Base-by-base conservation (phyloP, 2,329 filamentous ascomycete species). In the Apiospora koreana region DNA sequence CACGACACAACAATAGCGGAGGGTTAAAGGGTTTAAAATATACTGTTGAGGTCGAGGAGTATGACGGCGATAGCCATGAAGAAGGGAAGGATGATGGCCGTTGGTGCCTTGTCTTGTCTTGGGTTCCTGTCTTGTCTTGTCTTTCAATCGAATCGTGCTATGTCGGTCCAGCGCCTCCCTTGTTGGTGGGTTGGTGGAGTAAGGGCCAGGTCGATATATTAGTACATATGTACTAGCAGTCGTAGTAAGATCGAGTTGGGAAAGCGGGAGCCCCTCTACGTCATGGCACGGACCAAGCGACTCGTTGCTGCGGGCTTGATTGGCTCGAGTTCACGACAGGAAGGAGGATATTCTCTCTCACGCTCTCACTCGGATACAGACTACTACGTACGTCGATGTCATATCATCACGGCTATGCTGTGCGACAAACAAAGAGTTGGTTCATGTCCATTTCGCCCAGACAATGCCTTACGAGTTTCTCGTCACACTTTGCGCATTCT, bases 281-380 rank as follows among this genome's bases (percentile, higher is more conserved):
- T 62, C 54, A 62, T 62, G 54, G 54, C 54, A 62, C 54, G 54
- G 54, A 38, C 54, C 54, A 62, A n/a, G 31, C 54, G 21, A 62
- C 1, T 38, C 21, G 54, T n/a, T 12, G 54, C 31, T 62, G 54
- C 54, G 9, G 28, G 3, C 31, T 12, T 62, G 31, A 62, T 62
- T 62, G 54, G 54, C 54, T 62, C 31, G 28, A 38, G 18, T 18
- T 62, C 31, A n/a, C 18, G 54, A 21, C 18, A 38, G 54, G 35
- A 35, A 23, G 21, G 54, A n/a, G 28, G 54, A 62, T 62, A 35
- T n/a, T n/a, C n/a, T n/a, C n/a, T n/a, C n/a, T n/a, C n/a, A n/a
- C n/a, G n/a, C n/a, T n/a, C n/a, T n/a, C n/a, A n/a, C n/a, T n/a
- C n/a, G n/a, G n/a, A n/a, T n/a, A n/a, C n/a, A n/a, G n/a, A n/a